Evolutionary conservation across 768 basidiomycete genomes (phyloP).

Genomic region (Boletus edulis): DNA sequence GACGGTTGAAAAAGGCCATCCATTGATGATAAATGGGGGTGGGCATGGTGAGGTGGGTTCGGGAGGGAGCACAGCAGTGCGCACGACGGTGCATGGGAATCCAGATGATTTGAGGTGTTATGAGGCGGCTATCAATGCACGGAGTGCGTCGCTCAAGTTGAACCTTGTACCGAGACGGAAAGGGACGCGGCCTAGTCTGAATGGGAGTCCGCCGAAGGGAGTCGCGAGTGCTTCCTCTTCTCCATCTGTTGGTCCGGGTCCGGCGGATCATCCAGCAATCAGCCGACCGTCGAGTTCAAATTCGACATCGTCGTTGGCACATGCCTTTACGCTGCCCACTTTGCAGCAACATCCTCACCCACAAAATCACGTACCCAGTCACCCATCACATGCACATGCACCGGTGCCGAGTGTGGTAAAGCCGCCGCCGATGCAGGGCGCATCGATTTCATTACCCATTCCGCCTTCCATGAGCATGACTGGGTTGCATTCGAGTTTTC

Average conservation of each 20-base stretch:
- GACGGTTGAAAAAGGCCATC: conserved; percentile 30
- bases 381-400: not conserved
- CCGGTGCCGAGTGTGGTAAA: conserved; percentile 13
- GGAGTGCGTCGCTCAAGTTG: conserved; percentile 58
- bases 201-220: conserved; percentile 18
- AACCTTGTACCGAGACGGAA: conserved; percentile 48
- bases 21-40: conserved; percentile 14
- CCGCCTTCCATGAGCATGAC: conserved; percentile 21
- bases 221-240: not conserved
- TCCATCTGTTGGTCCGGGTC: conserved; percentile 1
- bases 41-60: conserved; percentile 18
- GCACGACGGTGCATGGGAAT: conserved; percentile 42
- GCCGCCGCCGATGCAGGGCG: conserved; percentile 26
- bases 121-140: conserved; percentile 71
- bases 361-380: not conserved
- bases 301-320: conserved; percentile 38
- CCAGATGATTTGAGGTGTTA: conserved; percentile 69
- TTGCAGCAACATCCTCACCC: conserved; percentile 1
- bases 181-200: conserved; percentile 20
- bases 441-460: conserved; percentile 35
- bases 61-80: conserved; percentile 29
- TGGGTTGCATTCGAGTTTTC: conserved; percentile 5
- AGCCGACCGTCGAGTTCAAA: conserved; percentile 39
- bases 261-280: conserved; percentile 20
- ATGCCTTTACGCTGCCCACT: conserved; percentile 36